phyloP scores from a whole-genome alignment of 768 basidiomycete genomes.

The Guyanaporus albipodus region DNA sequence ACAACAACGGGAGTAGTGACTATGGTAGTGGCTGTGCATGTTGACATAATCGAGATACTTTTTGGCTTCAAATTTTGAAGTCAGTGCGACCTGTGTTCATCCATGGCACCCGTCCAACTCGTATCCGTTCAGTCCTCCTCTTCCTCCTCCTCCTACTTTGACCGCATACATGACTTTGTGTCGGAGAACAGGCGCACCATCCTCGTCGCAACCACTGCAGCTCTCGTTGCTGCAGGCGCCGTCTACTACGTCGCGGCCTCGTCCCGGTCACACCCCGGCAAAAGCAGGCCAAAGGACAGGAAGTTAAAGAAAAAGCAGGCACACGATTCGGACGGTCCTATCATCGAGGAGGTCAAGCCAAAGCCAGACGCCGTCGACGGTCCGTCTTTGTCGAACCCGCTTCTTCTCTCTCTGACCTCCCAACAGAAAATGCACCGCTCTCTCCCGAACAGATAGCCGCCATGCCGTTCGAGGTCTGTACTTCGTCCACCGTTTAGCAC shows the following conservation, averaged over 20 bases:
- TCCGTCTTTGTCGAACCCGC: conserved; percentile 15
- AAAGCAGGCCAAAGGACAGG: conserved; percentile 47
- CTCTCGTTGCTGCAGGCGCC: conserved; percentile 65
- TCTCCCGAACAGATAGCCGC: conserved; percentile 53
- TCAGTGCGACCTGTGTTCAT: background rate
- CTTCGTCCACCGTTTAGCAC: background rate
- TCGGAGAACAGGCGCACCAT: conserved; percentile 77
- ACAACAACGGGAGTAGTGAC: too few species aligned
- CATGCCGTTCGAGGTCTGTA: conserved; percentile 54
- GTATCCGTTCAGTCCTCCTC: too few species aligned
- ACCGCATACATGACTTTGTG: conserved; percentile 66
- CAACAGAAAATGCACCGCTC: conserved; percentile 40
- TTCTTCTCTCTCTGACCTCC: background rate
- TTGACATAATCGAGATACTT: conserved; percentile 30
- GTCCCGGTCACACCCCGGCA: conserved; percentile 33
- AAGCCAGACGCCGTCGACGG: conserved; percentile 36
- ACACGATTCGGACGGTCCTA: conserved; percentile 64
- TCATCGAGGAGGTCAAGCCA: conserved; percentile 72
- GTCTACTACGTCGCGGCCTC: conserved; percentile 62
- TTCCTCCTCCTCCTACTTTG: conserved; percentile 41
- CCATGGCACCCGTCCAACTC: conserved; percentile 19
- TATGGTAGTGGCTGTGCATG: conserved; percentile 28
- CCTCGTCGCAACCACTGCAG: conserved; percentile 67
- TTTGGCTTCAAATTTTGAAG: conserved; percentile 14
- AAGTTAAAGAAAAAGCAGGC: conserved; percentile 49